phyloP scores from a whole-genome alignment of 2,329 filamentous ascomycete species.

The Tolypocladium amazonense region DNA sequence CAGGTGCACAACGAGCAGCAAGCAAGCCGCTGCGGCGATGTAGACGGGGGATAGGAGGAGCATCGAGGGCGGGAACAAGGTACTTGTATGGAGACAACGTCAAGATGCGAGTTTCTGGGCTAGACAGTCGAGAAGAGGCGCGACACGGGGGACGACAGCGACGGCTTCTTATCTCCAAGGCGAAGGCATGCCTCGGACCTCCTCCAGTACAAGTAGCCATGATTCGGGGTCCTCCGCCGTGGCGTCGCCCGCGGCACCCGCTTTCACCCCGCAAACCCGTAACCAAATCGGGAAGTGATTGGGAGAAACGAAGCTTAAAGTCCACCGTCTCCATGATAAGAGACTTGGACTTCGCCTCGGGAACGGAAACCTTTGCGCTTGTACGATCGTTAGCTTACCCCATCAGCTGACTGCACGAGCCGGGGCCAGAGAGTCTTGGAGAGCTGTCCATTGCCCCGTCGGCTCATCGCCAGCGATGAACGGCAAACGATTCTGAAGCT shows the following conservation, averaged over 20 bases:
- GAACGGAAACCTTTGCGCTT: not conserved
- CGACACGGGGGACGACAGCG: not conserved
- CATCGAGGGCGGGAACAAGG: conserved; percentile 8
- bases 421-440: too few relatives aligned
- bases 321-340: not conserved
- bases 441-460: too few relatives aligned
- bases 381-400: not conserved
- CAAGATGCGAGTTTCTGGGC: not conserved
- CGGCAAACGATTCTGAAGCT: too few relatives aligned
- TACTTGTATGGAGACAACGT: not conserved
- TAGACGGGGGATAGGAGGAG: conserved; percentile 17
- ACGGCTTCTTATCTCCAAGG: not conserved
- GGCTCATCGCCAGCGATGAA: too few relatives aligned
- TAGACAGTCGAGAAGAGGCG: not conserved
- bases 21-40: conserved; percentile 10
- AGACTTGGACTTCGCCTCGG: not conserved
- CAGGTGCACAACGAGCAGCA: conserved; percentile 14
- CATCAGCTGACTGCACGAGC: too few relatives aligned
- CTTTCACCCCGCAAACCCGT: not conserved
- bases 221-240: conserved; percentile 1
- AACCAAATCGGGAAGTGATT: not conserved
- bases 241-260: not conserved
- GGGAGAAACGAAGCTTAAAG: not conserved
- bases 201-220: not conserved
- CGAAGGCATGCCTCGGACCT: not conserved